Evolutionary conservation across 1,284 basidiomycete species (phyloP).

Genomic region (Melampsora americana): DNA sequence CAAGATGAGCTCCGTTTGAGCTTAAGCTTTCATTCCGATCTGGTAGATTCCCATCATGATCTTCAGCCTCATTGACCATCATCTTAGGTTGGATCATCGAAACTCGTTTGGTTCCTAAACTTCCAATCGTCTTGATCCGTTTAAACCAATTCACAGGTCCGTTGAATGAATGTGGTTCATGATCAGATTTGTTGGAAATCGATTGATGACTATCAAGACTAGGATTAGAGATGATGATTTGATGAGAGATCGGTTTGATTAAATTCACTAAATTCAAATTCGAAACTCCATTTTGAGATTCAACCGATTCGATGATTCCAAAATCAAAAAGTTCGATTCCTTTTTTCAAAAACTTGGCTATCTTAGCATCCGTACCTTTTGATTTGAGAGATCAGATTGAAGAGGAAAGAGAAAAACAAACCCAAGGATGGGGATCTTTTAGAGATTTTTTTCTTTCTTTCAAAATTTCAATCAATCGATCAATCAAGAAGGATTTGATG

Average conservation of each 20-base stretch:
- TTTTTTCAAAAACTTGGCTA: conserved; percentile 81
- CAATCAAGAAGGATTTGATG: background rate
- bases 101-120: background rate
- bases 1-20: conserved; percentile 44
- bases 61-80: background rate
- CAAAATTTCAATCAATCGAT: too few species aligned
- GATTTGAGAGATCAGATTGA: too few species aligned
- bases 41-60: conserved; percentile 1
- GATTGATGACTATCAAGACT: background rate
- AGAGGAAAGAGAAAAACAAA: conserved; percentile 50
- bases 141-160: background rate
- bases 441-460: background rate
- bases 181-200: background rate
- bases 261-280: conserved; percentile 71
- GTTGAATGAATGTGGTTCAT: background rate
- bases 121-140: background rate
- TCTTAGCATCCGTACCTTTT: conserved; percentile 88
- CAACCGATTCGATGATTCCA: conserved; percentile 52
- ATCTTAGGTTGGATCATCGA: background rate
- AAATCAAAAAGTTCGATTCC: conserved; percentile 59
- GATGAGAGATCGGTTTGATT: conserved; percentile 2
- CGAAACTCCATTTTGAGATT: conserved; percentile 71
- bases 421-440: background rate
- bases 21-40: conserved; percentile 1
- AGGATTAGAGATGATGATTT: conserved; percentile 27